phyloP scores from a whole-genome alignment of 1,284 basidiomycete genomes.

The Meripilus lineatus region DNA sequence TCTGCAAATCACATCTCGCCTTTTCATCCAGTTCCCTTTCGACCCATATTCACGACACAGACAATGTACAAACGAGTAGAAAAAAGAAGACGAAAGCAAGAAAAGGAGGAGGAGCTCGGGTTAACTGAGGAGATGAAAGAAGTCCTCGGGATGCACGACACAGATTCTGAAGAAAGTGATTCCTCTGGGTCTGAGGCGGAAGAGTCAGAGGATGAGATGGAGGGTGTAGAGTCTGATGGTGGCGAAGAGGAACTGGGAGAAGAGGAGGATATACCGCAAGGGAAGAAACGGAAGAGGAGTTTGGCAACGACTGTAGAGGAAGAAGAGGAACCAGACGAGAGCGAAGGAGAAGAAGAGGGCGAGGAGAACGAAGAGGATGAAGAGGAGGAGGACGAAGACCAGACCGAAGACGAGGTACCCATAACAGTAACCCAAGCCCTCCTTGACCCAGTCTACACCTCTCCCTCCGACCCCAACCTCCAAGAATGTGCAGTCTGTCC shows the following conservation, averaged over 20 bases:
- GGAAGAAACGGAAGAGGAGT: slow-evolving; percentile 21
- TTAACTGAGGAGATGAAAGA: slow-evolving; percentile 69
- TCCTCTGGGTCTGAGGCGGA: slow-evolving; percentile 19
- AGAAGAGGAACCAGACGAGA: slow-evolving; percentile 20
- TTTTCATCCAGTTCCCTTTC: background rate
- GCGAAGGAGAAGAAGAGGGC: slow-evolving; percentile 19
- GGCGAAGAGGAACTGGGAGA: slow-evolving; percentile 9
- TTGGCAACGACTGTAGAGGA: slow-evolving; percentile 20
- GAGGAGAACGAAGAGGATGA: slow-evolving; percentile 20
- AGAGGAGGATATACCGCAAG: too few species aligned
- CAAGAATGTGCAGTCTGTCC: slow-evolving; percentile 71
- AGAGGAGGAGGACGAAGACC: slow-evolving; percentile 24
- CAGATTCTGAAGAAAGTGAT: slow-evolving; percentile 66
- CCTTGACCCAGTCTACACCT: slow-evolving; percentile 56
- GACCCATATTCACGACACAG: background rate
- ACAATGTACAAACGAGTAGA: slow-evolving; percentile 82
- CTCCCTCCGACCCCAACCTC: slow-evolving; percentile 47
- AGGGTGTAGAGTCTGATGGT: slow-evolving; percentile 7
- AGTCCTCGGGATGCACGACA: slow-evolving; percentile 66
- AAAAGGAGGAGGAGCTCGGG: slow-evolving; percentile 67
- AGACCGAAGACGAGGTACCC: slow-evolving; percentile 31
- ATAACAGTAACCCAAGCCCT: slow-evolving; percentile 61
- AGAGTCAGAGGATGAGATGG: slow-evolving; percentile 25
- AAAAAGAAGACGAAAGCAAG: slow-evolving; percentile 58
- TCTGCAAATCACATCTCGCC: background rate